These are phyloP conservation scores for Phascolomyces articulosus DNA, from an alignment of 371 early-diverging fungal species.

Conservation along the genomic window DNA sequence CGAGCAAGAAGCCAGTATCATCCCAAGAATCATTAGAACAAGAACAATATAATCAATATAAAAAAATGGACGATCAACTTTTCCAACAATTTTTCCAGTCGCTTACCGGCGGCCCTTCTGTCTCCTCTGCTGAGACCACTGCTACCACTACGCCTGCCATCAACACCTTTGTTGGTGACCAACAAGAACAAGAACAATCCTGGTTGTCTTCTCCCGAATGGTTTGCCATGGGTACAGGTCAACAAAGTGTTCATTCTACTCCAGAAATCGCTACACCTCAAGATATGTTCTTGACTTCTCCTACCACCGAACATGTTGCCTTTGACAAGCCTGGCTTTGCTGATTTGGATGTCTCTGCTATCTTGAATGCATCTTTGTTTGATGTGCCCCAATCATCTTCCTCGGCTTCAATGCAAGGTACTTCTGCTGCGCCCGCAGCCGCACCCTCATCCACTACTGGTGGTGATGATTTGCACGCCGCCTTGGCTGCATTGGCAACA, in stretches of 20 bases:
- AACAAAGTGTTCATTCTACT: constrained; percentile 22
- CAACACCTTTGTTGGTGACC: neutral
- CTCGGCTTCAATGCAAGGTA: neutral
- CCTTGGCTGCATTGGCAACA: constrained; percentile 23
- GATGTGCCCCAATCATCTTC: constrained; percentile 6
- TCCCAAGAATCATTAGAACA: neutral
- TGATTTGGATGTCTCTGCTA: constrained; percentile 20
- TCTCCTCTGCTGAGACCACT: neutral
- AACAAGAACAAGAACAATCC: constrained; percentile 3
- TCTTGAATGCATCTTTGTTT: constrained; percentile 19
- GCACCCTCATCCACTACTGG: constrained; percentile 13
- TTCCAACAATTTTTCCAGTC: constrained; percentile 26
- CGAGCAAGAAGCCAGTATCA: constrained; percentile 3
- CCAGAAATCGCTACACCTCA: constrained; percentile 32
- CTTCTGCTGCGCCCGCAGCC: neutral
- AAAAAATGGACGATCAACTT: constrained; percentile 19
- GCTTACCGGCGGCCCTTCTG: constrained; percentile 3
- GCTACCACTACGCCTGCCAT: neutral
- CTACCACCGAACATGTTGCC: constrained; percentile 6
- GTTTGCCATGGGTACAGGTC: constrained; percentile 9
- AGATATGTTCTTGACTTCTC: constrained; percentile 22
- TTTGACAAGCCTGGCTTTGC: constrained; percentile 7
- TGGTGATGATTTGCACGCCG: constrained; percentile 12
- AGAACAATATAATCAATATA: constrained; percentile 6
- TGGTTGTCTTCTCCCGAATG: constrained; percentile 23